Base-by-base conservation (phyloP, 2,329 filamentous ascomycete species). In the Whalleya microplaca region DNA sequence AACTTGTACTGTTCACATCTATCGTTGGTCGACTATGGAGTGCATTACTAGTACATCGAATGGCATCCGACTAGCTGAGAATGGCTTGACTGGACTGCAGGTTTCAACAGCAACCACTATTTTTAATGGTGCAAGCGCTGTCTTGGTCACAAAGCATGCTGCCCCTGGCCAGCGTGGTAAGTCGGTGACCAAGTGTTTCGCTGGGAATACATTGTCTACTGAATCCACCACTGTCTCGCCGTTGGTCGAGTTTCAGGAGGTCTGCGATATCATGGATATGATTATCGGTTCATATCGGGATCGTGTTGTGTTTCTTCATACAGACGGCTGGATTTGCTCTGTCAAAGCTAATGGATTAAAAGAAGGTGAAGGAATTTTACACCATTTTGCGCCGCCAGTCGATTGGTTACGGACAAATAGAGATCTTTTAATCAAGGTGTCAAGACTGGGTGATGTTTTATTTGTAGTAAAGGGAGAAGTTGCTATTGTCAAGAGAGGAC, bases 331-430 rank as follows among this genome's bases (percentile, higher is more conserved):
- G 47, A 18, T 55, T 2, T 55, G 45, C n/a, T 55, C 52, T 2
- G 21, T 50, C 9, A 44, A 44, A 29, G 40, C 41, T n/a, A 40
- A 21, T 14, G 52, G 47, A 12, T 32, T 55, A 18, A 32, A 23
- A 21, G 45, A 43, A 12, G 41, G n/a, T 2, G 52, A 51, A 41
- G 47, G 46, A 5, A 3, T 50, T 3, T 41, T 51, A 41, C 47
- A 44, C 27, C 52, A 55, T 14, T 55, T 55, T 21, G 47, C 52
- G 27, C 52, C 47, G n/a, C 52, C 52, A 8, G 21, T 19, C 10
- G 52, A 55, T 12, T 55, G 52, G 52, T 29, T 55, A 10, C 46
- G 21, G 5, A 51, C 52, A 2, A 51, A 21, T n/a, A 2, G 21
- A 6, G 40, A 44, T 7, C 32, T 49, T 0, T 16, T 55, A 18